Percentiles rank a stretch among this genome's conserved stretches.
Conservation (phyloP, 129 eudicot species). For the Tagetes erecta region DNA sequence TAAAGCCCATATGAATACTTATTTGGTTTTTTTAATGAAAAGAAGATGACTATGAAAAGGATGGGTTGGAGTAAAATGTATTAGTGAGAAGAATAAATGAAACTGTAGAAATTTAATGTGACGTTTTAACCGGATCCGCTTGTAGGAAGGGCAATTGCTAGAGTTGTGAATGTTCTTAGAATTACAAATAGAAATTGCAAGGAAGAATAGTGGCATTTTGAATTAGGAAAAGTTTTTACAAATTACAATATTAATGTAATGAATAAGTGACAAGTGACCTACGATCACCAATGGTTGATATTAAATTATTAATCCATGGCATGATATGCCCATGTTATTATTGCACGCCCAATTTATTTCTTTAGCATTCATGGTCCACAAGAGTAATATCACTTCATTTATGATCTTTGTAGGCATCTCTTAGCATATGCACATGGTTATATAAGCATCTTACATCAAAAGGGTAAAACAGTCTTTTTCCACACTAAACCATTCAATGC, state of each 20-base stretch:
- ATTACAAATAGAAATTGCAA: too few relatives aligned
- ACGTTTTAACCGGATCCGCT: too few relatives aligned
- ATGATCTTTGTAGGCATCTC: slow-evolving; percentile 19
- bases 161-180: too few relatives aligned
- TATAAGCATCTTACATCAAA: background rate
- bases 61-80: too few relatives aligned
- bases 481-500: background rate
- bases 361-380: slow-evolving; percentile 4
- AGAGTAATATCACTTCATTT: slow-evolving; percentile 1
- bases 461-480: slow-evolving; percentile 19
- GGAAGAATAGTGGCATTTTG: too few relatives aligned
- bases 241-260: background rate
- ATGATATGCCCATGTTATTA: background rate
- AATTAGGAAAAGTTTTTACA: too few relatives aligned
- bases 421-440: slow-evolving; percentile 4
- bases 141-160: too few relatives aligned
- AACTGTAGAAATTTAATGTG: too few relatives aligned
- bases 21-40: too few relatives aligned
- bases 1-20: too few relatives aligned
- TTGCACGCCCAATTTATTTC: background rate
- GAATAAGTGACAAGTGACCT: background rate
- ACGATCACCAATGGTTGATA: background rate
- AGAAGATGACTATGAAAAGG: too few relatives aligned
- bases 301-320: background rate
- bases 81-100: too few relatives aligned